Evolutionary conservation across 1,139 yeast species (phyloP), one percentile per base, ranked within the genome.

Genomic region (Debaryomycetaceae sp.): DNA sequence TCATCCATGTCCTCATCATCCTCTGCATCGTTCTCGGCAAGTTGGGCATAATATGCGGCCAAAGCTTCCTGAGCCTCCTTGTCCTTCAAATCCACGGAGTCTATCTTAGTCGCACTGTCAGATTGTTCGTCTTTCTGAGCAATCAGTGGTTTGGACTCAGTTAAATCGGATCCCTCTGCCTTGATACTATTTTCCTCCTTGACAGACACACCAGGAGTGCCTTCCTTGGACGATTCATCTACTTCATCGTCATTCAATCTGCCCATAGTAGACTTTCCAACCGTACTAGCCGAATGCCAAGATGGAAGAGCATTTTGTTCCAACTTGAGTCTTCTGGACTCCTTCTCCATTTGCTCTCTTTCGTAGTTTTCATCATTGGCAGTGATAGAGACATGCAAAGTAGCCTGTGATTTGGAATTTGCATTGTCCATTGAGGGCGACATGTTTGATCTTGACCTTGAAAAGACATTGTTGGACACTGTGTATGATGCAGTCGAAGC

Each of bases 271-370:
- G 51, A 44, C 44, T 61, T 63, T 33, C 95, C 96, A 47, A 92
- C 94, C 1, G 98, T 89, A 54, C 94, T 82, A 50, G 83, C 83
- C 49, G 85, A 78, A 59, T 92, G 96, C 99, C 99, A 92, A 17
- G 95, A 83, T 8, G 99, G 98, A 51, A 92, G 73, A 2, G 96
- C 97, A 59, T 94, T 92, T 61, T 91, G 96, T 57, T 87, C 86
- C 58, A 91, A 78, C 59, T 84, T 87, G 49, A 70, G 75, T 48
- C 75, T 82, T 79, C 72, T 81, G 75, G 74, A 79, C 52, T 83
- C 91, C 56, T 79, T 75, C 50, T 79, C 86, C 58, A 73, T 75
- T 50, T 78, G 73, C 55, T 83, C 89, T 42, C 78, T 71, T 53
- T 77, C 82, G 48, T 79, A 78, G 47, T 82, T 81, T 56, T 89